phyloP scores from a whole-genome alignment of 805 yeast genomes.

The Barnettozyma wickerhamii region DNA sequence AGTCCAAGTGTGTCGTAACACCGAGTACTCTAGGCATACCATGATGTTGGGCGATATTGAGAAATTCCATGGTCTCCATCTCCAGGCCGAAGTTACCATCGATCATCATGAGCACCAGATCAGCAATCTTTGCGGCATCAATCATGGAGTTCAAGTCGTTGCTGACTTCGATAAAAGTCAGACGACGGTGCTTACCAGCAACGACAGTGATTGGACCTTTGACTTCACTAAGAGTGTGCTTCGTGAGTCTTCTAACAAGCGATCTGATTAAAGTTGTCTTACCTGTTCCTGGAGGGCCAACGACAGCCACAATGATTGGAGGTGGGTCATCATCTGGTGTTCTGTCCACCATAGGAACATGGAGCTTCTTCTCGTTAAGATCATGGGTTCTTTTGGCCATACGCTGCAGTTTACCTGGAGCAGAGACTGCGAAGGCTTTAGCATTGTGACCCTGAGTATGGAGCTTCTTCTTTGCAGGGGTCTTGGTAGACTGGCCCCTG shows the following conservation, averaged over 20 bases:
- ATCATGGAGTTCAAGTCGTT: conserved; percentile 95
- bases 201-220: conserved; percentile 97
- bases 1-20: conserved; percentile 90
- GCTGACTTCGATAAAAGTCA: conserved; percentile 89
- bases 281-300: conserved; percentile 99
- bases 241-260: conserved; percentile 79
- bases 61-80: conserved; percentile 99
- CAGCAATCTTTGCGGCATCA: conserved; percentile 94
- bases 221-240: conserved; percentile 78
- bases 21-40: conserved; percentile 98
- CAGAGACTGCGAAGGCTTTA: conserved; percentile 76
- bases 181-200: conserved; percentile 87
- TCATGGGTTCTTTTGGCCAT: conserved; percentile 85
- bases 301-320: conserved; percentile 93
- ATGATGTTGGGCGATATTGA: conserved; percentile 94
- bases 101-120: conserved; percentile 78
- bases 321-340: conserved; percentile 98
- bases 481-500: conserved; percentile 50
- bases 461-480: conserved; percentile 77
- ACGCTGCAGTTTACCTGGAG: conserved; percentile 82
- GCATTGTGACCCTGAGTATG: conserved; percentile 85
- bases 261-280: conserved; percentile 91
- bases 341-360: conserved; percentile 96
- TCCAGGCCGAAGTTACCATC: conserved; percentile 98
- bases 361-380: conserved; percentile 72